phyloP scores from a whole-genome alignment of 2,329 filamentous ascomycete species.

The Ophiosphaerella korrae region DNA sequence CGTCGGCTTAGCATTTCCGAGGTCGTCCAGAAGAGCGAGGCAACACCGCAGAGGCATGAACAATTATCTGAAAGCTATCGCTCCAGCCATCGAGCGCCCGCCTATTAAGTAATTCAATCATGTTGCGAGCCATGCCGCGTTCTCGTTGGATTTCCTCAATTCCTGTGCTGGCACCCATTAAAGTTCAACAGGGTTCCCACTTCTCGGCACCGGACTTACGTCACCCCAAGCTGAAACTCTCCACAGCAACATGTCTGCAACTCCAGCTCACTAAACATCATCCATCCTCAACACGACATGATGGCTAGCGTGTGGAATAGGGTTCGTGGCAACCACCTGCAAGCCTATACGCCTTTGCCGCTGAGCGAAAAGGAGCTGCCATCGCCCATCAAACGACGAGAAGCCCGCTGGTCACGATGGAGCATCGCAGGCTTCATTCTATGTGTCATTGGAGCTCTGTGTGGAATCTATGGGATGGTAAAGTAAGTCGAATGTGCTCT shows the following conservation, averaged over 20 bases:
- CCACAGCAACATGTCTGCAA: not conserved
- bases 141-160: too few relatives aligned
- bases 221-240: not conserved
- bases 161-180: too few relatives aligned
- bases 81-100: too few relatives aligned
- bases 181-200: not conserved
- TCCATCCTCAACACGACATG: constrained; percentile 3
- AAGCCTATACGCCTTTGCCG: constrained; percentile 37
- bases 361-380: constrained; percentile 34
- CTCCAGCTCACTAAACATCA: not conserved
- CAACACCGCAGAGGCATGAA: too few relatives aligned
- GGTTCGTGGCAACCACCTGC: constrained; percentile 27
- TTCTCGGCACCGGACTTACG: constrained; percentile 3
- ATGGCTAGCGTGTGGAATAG: constrained; percentile 39
- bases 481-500: constrained; percentile 21
- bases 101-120: too few relatives aligned
- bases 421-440: constrained; percentile 19
- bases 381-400: constrained; percentile 23
- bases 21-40: too few relatives aligned
- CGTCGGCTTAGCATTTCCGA: not conserved
- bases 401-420: constrained; percentile 11
- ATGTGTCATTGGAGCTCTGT: constrained; percentile 20
- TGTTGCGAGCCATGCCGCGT: too few relatives aligned
- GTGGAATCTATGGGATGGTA: constrained; percentile 29
- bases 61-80: too few relatives aligned